phyloP scores from a whole-genome alignment of 78 protist genomes.

The Polysphondylium violaceum region DNA sequence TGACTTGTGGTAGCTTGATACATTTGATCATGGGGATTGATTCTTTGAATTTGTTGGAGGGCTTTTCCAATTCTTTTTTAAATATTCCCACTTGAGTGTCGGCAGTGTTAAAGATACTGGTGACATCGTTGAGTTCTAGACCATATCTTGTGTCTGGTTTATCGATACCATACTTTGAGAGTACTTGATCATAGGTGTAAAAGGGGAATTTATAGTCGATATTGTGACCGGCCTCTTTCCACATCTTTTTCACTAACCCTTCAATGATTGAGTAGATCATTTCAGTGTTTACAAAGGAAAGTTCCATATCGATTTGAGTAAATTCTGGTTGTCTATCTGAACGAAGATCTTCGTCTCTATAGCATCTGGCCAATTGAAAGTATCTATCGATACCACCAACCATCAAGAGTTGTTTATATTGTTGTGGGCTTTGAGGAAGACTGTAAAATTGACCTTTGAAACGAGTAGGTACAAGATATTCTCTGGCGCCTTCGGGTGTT shows the following conservation, averaged over 20 bases:
- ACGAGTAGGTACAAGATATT: constrained; percentile 92
- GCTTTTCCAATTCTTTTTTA: neutral
- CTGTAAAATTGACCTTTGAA: constrained; percentile 78
- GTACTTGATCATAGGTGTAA: constrained; percentile 47
- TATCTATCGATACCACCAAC: constrained; percentile 91
- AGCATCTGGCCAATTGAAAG: constrained; percentile 94
- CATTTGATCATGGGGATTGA: constrained; percentile 42
- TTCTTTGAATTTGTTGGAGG: constrained; percentile 23
- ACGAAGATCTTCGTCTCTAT: constrained; percentile 90
- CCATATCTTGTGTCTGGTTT: constrained; percentile 90
- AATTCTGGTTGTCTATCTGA: constrained; percentile 96
- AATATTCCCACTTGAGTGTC: neutral
- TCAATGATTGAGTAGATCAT: constrained; percentile 77
- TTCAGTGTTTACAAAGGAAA: constrained; percentile 76
- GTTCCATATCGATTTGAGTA: constrained; percentile 92
- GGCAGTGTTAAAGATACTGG: neutral
- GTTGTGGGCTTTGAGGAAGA: constrained; percentile 92
- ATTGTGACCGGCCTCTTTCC: constrained; percentile 60
- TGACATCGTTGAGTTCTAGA: constrained; percentile 33
- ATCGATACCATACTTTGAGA: constrained; percentile 70
- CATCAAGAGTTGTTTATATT: constrained; percentile 93
- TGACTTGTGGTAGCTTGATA: constrained; percentile 44
- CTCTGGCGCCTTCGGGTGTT: constrained; percentile 95
- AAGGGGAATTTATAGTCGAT: constrained; percentile 15
- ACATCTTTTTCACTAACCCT: constrained; percentile 8